Conservation (phyloP, 108 stramenopile genomes). For the Cyclotella choctawhatcheeana region DNA sequence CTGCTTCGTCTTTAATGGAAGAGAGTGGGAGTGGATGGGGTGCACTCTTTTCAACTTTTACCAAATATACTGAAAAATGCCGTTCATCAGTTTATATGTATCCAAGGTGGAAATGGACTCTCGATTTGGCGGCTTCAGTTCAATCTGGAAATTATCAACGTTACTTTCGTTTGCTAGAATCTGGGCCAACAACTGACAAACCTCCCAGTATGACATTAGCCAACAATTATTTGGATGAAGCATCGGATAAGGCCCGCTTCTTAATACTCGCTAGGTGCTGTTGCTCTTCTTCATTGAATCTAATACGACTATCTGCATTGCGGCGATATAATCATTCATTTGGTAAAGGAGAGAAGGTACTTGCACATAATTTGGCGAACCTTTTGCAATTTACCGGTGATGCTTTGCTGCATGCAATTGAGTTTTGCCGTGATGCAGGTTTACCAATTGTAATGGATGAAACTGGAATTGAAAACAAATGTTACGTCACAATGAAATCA, state of each 20-base stretch:
- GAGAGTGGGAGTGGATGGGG: slow-evolving; percentile 56
- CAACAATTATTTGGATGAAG: background rate
- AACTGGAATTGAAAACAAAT: too few species aligned
- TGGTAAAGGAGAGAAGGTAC: slow-evolving; percentile 48
- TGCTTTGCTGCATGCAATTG: slow-evolving; percentile 9
- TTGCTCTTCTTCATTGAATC: slow-evolving; percentile 39
- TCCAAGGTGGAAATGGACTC: slow-evolving; percentile 57
- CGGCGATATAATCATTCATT: slow-evolving; percentile 48
- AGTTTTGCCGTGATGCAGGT: slow-evolving; percentile 50
- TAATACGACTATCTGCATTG: slow-evolving; percentile 34
- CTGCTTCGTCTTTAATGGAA: slow-evolving; percentile 37
- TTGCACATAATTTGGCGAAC: slow-evolving; percentile 30
- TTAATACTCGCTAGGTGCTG: slow-evolving; percentile 52
- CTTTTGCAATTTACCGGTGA: slow-evolving; percentile 28
- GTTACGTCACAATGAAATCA: slow-evolving; percentile 41
- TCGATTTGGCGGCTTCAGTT: slow-evolving; percentile 38
- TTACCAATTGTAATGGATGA: slow-evolving; percentile 36
- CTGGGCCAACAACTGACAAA: slow-evolving; percentile 37
- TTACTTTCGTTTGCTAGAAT: slow-evolving; percentile 38
- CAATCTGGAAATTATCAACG: slow-evolving; percentile 52
- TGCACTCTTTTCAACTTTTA: slow-evolving; percentile 45
- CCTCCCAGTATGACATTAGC: too few species aligned
- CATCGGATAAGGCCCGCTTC: slow-evolving; percentile 36
- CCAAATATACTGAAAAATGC: slow-evolving; percentile 17
- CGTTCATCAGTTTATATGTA: slow-evolving; percentile 17